Conservation (phyloP, 371 early-diverging fungal genomes). For the Cokeromyces recurvatus region DNA sequence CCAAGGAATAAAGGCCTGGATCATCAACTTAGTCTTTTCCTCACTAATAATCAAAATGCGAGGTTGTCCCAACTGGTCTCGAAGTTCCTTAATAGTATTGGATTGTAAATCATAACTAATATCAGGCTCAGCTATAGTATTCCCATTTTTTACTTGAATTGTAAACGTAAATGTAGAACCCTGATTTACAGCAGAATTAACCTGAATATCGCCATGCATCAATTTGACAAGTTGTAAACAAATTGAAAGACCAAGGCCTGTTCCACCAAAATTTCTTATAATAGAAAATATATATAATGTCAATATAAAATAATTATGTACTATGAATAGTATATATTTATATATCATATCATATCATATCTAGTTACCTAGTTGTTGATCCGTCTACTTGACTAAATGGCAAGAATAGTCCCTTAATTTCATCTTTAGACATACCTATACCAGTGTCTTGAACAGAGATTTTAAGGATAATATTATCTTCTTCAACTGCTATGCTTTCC, state of each 20-base stretch:
- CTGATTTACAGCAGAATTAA: slow-evolving; percentile 39
- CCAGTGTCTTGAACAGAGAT: slow-evolving; percentile 48
- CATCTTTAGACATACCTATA: slow-evolving; percentile 52
- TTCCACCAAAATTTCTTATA: slow-evolving; percentile 56
- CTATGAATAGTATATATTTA: too few species aligned
- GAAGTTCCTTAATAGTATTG: slow-evolving; percentile 17
- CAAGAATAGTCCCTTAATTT: slow-evolving; percentile 51
- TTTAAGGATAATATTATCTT: slow-evolving; percentile 14
- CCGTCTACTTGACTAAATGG: slow-evolving; percentile 58
- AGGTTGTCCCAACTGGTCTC: slow-evolving; percentile 24
- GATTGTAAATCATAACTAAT: slow-evolving; percentile 20
- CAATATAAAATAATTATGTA: too few species aligned
- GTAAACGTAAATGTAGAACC: slow-evolving; percentile 54
- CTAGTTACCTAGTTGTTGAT: too few species aligned
- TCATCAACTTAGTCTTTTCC: slow-evolving; percentile 22
- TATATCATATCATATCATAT: too few species aligned
- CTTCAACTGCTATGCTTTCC: neutral
- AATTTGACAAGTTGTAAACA: slow-evolving; percentile 49
- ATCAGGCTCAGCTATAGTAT: slow-evolving; percentile 24
- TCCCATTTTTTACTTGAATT: slow-evolving; percentile 34
- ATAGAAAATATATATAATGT: too few species aligned
- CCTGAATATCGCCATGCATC: slow-evolving; percentile 48
- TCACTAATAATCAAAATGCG: slow-evolving; percentile 30
- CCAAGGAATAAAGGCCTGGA: slow-evolving; percentile 23
- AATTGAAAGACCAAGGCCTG: slow-evolving; percentile 59